Base-by-base conservation (phyloP, 2,329 filamentous ascomycete species). In the Fusarium albosuccineum region DNA sequence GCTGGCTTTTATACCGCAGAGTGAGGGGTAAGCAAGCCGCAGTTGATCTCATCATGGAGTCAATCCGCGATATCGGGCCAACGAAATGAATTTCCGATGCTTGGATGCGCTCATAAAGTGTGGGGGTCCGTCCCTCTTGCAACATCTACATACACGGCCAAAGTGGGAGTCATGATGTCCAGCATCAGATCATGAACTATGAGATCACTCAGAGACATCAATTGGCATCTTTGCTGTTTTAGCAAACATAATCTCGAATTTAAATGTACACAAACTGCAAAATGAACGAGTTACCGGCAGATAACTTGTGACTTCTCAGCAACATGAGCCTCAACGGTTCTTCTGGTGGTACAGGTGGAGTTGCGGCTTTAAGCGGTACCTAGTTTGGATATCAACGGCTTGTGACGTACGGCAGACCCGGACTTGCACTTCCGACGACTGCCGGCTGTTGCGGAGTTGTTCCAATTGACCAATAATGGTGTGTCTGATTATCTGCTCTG, bases 1-100 rank as follows among this genome's bases (percentile, higher is more conserved):
- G 26, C 26, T 37, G 29, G 36, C 62, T 60, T 69, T 68, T 73
- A 73, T 72, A 44, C 58, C 68, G 70, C 70, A 72, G 68, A 52
- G 22, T 67, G 70, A 72, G 70, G 70, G 70, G 70, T 72, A 73
- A 62, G 26, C 13, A 39, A 14, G 22, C 22, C 22, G 22, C 41
- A 37, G 22, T 66, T 66, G 66, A 67, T 68, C 62, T 68, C 66
- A 68, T 69, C 41, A 68, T 60, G 52, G 66, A 69, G 58, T 42
- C 22, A 57, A 60, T 33, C 44, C 46, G 58, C 50, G 48, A 50
- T 65, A 44, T 56, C 52, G 41, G 22, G 49, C 66, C 66, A 69
- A 68, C 66, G 57, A 45, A 66, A 63, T 60, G 39, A 10, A 68
- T 37, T 57, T 36, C 66, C 66, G 66, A 64, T 49, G 51, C 41